Base-by-base conservation (phyloP, 495 filamentous ascomycete species). In the Penicillium macrosclerotiorum region DNA sequence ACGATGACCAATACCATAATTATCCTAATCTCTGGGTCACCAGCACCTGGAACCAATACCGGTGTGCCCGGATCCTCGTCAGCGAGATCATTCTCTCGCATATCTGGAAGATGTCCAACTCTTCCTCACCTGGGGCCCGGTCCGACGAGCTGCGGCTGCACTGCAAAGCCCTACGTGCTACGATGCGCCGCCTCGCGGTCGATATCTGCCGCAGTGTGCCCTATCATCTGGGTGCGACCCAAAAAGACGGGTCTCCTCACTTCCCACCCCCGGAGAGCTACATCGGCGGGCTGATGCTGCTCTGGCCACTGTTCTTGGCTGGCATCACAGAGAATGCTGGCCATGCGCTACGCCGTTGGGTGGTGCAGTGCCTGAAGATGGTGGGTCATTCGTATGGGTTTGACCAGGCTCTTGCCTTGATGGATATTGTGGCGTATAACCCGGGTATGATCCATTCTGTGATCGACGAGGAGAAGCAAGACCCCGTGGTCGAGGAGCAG, bases 21-120 rank as follows among this genome's bases (percentile, higher is more conserved):
- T 87, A 86, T 53, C 54, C 55, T 4, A 73, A 76, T 38, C 69
- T 79, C 30, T 84, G 79, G 78, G 64, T 74, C 20, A 73, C 73
- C 12, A 68, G 76, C 17, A 67, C 77, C 19, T 83, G 78, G 77
- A 86, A 83, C 43, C 74, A 82, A 40, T 84, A 81, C 51, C 80
- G 84, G 23, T 78, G 76, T 60, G 71, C 78, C 2, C 77, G 79
- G 20, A 77, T 84, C 31, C 55, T 83, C 9, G 63, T 76, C 19
- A 78, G 74, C 54, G 76, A 84, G 41, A 66, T 71, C 17, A 74
- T 85, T 7, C 52, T 71, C 1, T 50, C 47, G 7, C 56, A 49
- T 12, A 51, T 57, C 27, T 33, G 47, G 16, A 31, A 53, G 26
- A 34, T 57, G 2, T 52, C 56, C 13, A 34, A 52, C 12, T 44